Conservation (phyloP, 169 alveolate species). For the Plasmodium cynomolgi region DNA sequence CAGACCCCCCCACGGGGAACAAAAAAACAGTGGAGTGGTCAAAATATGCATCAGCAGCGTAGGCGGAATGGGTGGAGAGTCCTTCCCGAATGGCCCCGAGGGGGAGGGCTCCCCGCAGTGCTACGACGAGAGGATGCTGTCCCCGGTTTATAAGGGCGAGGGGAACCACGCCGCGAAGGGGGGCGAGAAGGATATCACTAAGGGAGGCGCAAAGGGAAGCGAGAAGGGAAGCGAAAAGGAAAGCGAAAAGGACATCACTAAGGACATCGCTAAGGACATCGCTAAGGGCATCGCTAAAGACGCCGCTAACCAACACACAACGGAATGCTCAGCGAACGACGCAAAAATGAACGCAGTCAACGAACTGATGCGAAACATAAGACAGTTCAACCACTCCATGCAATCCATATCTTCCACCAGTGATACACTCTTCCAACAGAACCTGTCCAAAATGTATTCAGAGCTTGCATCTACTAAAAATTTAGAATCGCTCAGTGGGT, state of each 20-base stretch:
- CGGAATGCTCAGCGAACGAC: background rate
- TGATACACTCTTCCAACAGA: background rate
- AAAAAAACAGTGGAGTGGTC: background rate
- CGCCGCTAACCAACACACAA: background rate
- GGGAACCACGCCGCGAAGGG: background rate
- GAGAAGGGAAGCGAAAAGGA: background rate
- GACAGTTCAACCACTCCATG: constrained; percentile 39
- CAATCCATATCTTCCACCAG: constrained; percentile 27
- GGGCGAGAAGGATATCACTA: background rate
- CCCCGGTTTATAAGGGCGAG: constrained; percentile 9
- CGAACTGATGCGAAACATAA: constrained; percentile 34
- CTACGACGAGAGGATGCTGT: constrained; percentile 23
- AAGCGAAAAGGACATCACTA: background rate
- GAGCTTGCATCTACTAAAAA: constrained; percentile 34
- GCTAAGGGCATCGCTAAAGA: background rate
- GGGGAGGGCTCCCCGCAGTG: background rate
- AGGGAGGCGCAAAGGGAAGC: background rate
- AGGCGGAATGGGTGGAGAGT: background rate
- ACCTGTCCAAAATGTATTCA: constrained; percentile 28
- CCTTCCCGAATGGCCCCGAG: background rate
- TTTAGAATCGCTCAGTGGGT: constrained; percentile 27
- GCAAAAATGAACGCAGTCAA: constrained; percentile 6
- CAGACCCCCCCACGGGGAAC: background rate
- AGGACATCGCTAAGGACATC: background rate
- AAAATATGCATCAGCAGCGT: constrained; percentile 10